Evolutionary conservation across 2,329 filamentous ascomycete genomes (phyloP), one percentile per base, ranked within the genome.

Genomic region (Aureobasidium sp.): DNA sequence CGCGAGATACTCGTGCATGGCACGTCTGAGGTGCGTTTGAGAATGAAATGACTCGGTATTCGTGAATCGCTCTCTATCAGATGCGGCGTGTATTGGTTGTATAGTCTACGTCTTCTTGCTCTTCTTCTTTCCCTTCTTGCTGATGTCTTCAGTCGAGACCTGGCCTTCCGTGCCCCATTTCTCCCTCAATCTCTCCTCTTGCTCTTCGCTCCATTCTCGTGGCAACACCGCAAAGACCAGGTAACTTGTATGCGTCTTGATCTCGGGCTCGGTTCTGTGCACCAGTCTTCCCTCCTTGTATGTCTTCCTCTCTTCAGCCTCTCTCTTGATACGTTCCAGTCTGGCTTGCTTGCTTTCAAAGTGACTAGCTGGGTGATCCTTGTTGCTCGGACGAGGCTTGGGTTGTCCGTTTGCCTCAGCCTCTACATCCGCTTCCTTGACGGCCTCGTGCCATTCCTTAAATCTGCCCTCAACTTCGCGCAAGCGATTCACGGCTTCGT

Each of bases 221-320:
- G 94, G 93, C 62, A 99, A 75, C 3, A 94, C 78, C 0, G 94
- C 94, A 76, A 99, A 99, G 4, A 95, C 88, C 4, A 99, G 81
- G 72, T 99, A 99, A n/a, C 89, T 94, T 0, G 94, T 99, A 74
- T 99, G 94, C 8, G 89, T 94, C 80, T 96, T 96, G 62, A 97
- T 77, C 69, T 99, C 94, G 0, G 85, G 78, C 75, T 99, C 94
- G 0, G 89, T 85, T 25, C 90, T 83, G 68, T 95, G 90, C 31
- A 90, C 81, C 42, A 97, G 69, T 29, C 84, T 83, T 0, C 94
- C 94, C 63, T 92, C 84, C 70, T 88, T 83, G 76, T 86, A 95
- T 0, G 82, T 72, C 63, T 89, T 84, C 47, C 73, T 71, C 61
- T 72, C 70, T 47, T 70, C 68, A 23, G 69, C 49, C 64, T 74